Evolutionary conservation across 352 stramenopile genomes (phyloP).

Genomic region (Phytophthora citrophthora): DNA sequence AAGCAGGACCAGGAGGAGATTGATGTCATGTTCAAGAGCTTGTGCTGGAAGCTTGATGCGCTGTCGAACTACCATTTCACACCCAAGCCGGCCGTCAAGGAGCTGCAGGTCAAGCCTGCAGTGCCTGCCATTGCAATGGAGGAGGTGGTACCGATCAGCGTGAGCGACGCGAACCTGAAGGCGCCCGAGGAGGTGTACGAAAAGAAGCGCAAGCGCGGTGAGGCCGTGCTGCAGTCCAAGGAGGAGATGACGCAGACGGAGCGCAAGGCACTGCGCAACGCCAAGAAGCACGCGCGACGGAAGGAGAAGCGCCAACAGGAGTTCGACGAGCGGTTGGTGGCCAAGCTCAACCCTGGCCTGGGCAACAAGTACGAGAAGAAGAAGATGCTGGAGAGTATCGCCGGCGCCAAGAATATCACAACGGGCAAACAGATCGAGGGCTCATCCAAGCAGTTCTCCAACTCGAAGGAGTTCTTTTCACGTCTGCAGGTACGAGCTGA

Average conservation of each 20-base stretch:
- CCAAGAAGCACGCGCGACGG: slow-evolving; percentile 92
- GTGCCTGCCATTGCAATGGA: slow-evolving; percentile 88
- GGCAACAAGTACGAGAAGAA: slow-evolving; percentile 97
- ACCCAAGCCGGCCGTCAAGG: slow-evolving; percentile 92
- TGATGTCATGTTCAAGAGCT: slow-evolving; percentile 93
- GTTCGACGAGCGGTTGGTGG: slow-evolving; percentile 93
- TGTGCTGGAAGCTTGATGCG: slow-evolving; percentile 95
- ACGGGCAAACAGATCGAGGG: slow-evolving; percentile 84
- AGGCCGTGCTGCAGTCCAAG: slow-evolving; percentile 79
- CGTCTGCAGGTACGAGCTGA: slow-evolving; percentile 60
- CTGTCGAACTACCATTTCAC: slow-evolving; percentile 97
- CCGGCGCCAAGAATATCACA: slow-evolving; percentile 84
- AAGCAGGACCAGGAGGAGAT: slow-evolving; percentile 95
- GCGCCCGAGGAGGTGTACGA: slow-evolving; percentile 86
- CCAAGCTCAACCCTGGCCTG: slow-evolving; percentile 94
- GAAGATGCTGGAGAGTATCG: slow-evolving; percentile 88
- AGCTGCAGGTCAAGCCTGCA: slow-evolving; percentile 86
- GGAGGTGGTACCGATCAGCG: slow-evolving; percentile 82
- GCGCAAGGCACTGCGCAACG: slow-evolving; percentile 83
- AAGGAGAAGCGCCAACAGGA: slow-evolving; percentile 92
- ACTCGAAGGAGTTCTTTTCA: slow-evolving; percentile 90
- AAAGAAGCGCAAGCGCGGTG: slow-evolving; percentile 88
- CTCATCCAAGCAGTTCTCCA: slow-evolving; percentile 86
- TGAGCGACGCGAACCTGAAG: slow-evolving; percentile 86
- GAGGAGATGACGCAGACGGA: slow-evolving; percentile 91